A percentile compares a stretch with the other conserved stretches of the same genome.
These are phyloP conservation scores for Mycena galopus DNA, from an alignment of 768 basidiomycete species.

Conservation along the genomic window DNA sequence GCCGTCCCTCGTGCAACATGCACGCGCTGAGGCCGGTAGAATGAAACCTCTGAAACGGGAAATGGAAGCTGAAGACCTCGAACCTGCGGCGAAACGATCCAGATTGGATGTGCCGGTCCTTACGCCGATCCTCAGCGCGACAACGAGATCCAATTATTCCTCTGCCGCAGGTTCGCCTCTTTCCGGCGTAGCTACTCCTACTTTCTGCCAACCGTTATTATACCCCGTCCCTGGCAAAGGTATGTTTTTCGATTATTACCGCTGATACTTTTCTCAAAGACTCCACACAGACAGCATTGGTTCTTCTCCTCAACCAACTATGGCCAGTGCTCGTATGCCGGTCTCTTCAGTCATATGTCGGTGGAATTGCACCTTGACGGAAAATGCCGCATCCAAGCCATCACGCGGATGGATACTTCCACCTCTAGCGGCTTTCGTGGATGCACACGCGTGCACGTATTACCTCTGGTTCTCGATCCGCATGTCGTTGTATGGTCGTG, in stretches of 20 bases:
- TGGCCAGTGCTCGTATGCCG: background rate
- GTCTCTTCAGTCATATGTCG: constrained; percentile 12
- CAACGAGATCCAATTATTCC: too few relatives aligned
- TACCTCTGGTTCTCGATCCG: constrained; percentile 29
- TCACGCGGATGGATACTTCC: background rate
- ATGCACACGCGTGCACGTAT: constrained; percentile 26
- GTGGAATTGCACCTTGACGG: constrained; percentile 14
- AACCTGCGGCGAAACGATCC: constrained; percentile 11
- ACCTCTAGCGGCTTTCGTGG: constrained; percentile 18
- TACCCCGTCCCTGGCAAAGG: background rate
- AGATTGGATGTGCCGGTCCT: background rate
- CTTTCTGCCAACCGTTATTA: background rate
- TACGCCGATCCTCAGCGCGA: background rate
- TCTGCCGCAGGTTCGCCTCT: background rate
- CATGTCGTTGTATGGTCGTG: constrained; percentile 3
- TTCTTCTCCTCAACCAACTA: background rate
- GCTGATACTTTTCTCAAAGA: background rate
- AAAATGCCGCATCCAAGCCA: background rate
- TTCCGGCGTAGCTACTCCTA: background rate
- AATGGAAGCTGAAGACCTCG: background rate
- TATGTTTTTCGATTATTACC: background rate
- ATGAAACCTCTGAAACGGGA: background rate
- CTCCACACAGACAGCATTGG: background rate
- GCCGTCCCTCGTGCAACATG: too few relatives aligned
- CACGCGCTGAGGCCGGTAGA: too few relatives aligned